These are phyloP conservation scores for Melanopsichium pennsylvanicum DNA, from an alignment of 1,284 basidiomycete genomes.

Conservation along the genomic window DNA sequence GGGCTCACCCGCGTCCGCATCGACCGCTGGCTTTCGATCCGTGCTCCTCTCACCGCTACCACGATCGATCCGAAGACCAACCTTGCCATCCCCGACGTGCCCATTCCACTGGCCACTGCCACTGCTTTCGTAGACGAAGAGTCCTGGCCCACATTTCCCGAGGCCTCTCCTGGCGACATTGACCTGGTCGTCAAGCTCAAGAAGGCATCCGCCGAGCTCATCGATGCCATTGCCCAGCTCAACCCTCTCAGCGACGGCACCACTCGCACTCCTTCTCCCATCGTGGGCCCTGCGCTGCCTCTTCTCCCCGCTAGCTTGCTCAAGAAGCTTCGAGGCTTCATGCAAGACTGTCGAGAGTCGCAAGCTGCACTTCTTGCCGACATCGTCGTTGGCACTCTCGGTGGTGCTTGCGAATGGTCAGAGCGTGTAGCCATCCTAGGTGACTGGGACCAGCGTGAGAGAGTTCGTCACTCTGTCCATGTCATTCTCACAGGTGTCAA, in stretches of 20 bases:
- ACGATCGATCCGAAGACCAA: conserved; percentile 54
- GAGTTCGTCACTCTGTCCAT: conserved; percentile 49
- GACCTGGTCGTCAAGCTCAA: conserved; percentile 48
- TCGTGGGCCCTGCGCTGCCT: conserved; percentile 50
- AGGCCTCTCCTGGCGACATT: conserved; percentile 41
- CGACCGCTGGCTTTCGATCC: conserved; percentile 58
- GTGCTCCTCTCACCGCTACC: conserved; percentile 55
- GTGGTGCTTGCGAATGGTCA: conserved; percentile 62
- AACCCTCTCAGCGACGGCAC: conserved; percentile 22
- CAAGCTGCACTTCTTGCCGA: conserved; percentile 57
- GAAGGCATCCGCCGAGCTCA: conserved; percentile 46
- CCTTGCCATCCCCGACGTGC: conserved; percentile 53
- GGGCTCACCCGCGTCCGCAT: conserved; percentile 59
- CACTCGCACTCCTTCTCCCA: conserved; percentile 26
- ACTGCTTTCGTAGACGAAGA: conserved; percentile 55
- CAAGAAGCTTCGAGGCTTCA: conserved; percentile 51
- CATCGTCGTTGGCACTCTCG: conserved; percentile 59
- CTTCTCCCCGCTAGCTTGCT: conserved; percentile 56
- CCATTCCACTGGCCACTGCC: conserved; percentile 54
- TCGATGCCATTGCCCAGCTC: conserved; percentile 50
- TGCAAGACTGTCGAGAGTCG: conserved; percentile 53
- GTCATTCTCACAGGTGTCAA: conserved; percentile 54
- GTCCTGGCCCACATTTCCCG: conserved; percentile 40
- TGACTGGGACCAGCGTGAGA: conserved; percentile 54
- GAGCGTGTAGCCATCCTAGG: conserved; percentile 58